Percentiles rank a stretch among this genome's conserved stretches.
Evolutionary conservation across 805 yeast species (phyloP).

Genomic region (Teunomyces atbi): DNA sequence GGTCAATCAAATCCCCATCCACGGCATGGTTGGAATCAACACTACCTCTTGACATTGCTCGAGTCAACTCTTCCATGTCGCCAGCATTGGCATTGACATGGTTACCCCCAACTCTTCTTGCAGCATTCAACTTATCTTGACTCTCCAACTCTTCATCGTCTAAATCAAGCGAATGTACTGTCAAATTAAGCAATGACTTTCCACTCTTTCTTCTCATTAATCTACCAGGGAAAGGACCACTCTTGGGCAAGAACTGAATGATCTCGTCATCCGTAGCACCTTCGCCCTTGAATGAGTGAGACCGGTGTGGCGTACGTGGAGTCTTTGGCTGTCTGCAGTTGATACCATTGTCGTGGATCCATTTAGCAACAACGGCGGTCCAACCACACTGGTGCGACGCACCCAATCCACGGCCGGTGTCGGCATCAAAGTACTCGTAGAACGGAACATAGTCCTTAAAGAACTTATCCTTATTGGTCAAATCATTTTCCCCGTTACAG

Average conservation of each 20-base stretch:
- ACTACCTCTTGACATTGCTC: constrained; percentile 23
- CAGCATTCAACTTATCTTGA: constrained; percentile 16
- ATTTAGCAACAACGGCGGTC: constrained; percentile 90
- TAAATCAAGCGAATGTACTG: constrained; percentile 65
- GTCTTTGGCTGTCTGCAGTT: constrained; percentile 56
- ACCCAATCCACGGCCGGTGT: constrained; percentile 90
- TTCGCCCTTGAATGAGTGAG: constrained; percentile 20
- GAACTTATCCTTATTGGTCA: constrained; percentile 57
- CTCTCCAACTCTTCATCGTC: constrained; percentile 54
- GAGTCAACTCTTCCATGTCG: constrained; percentile 18
- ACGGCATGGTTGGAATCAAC: constrained; percentile 27
- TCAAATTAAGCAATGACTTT: constrained; percentile 66
- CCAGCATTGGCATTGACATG: constrained; percentile 19
- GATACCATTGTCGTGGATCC: constrained; percentile 86
- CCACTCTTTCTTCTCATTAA: constrained; percentile 69
- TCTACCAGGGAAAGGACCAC: constrained; percentile 51
- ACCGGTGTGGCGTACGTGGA: constrained; percentile 33
- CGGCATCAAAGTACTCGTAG: constrained; percentile 90
- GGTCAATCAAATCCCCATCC: constrained; percentile 33
- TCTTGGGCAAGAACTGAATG: constrained; percentile 42
- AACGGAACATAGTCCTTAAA: constrained; percentile 77
- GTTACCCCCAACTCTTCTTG: constrained; percentile 16
- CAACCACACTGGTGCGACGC: constrained; percentile 95
- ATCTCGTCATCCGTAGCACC: constrained; percentile 21
- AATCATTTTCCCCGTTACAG: constrained; percentile 65